These are phyloP conservation scores for Euptelea pleiosperma DNA, from an alignment of 164 flowering plant species.

Conservation along the genomic window DNA sequence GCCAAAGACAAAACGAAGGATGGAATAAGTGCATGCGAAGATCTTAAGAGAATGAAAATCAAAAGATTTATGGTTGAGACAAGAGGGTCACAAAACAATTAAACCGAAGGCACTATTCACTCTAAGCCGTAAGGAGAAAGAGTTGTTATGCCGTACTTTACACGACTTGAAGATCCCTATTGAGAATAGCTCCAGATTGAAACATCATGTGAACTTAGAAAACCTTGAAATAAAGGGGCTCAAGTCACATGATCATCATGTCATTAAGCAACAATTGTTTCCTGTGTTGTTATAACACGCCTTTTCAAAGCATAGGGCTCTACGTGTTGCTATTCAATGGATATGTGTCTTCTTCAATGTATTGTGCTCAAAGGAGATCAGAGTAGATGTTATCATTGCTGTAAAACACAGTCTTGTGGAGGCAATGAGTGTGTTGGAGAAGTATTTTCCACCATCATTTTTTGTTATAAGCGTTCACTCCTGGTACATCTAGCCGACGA, in stretches of 20 bases:
- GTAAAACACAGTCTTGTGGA: neutral
- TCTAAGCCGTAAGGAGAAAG: constrained; percentile 3
- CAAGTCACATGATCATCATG: constrained; percentile 6
- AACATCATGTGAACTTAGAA: too few species aligned
- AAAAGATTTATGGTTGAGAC: neutral
- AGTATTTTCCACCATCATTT: neutral
- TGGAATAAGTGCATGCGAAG: too few species aligned
- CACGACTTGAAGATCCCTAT: too few species aligned
- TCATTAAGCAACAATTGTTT: neutral
- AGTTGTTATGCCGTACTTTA: neutral
- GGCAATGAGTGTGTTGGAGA: neutral
- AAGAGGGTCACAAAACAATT: neutral
- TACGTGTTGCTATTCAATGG: neutral
- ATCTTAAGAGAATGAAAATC: too few species aligned
- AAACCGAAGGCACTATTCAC: neutral
- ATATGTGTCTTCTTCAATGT: neutral
- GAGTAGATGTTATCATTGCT: neutral
- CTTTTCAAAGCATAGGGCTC: neutral
- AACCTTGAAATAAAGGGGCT: neutral
- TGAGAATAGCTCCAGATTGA: neutral
- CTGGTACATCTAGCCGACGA: neutral
- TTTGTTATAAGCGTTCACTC: neutral
- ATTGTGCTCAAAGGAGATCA: neutral
- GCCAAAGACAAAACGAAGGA: neutral
- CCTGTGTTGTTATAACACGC: neutral